These are phyloP conservation scores for Pleomassaria siparia DNA, from an alignment of 2,329 filamentous ascomycete genomes.

Conservation along the genomic window DNA sequence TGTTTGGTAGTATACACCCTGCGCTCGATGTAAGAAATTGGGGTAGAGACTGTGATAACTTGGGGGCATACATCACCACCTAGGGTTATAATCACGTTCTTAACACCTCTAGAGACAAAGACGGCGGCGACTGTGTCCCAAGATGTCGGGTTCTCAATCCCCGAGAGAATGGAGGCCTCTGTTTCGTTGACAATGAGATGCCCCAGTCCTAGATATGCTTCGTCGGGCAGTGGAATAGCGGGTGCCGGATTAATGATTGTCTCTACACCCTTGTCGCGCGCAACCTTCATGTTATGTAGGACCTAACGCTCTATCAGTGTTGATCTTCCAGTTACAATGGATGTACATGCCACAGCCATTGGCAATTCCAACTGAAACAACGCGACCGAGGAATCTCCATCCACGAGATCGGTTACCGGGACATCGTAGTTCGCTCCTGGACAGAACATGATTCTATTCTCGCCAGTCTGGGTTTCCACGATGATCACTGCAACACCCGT, in stretches of 20 bases:
- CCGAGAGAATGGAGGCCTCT: constrained; percentile 75
- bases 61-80: constrained; percentile 65
- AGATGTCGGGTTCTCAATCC: constrained; percentile 42
- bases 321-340: not conserved
- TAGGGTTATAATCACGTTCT: constrained; percentile 80
- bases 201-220: constrained; percentile 67
- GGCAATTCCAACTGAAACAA: constrained; percentile 53
- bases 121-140: constrained; percentile 38
- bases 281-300: constrained; percentile 39
- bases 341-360: constrained; percentile 39
- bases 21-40: constrained; percentile 25
- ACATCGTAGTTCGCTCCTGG: constrained; percentile 51
- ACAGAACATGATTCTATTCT: constrained; percentile 54
- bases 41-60: constrained; percentile 2
- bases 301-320: constrained; percentile 23
- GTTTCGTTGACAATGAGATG: constrained; percentile 91
- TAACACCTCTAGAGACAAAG: constrained; percentile 71
- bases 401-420: constrained; percentile 39
- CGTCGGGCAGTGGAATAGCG: constrained; percentile 66
- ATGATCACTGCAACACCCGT: constrained; percentile 54
- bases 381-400: constrained; percentile 44
- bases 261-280: constrained; percentile 36
- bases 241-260: constrained; percentile 83
- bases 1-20: constrained; percentile 49
- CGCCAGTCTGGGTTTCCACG: constrained; percentile 50